phyloP scores from a whole-genome alignment of 2,329 filamentous ascomycete genomes.

The Emmonsiellopsis sp. region DNA sequence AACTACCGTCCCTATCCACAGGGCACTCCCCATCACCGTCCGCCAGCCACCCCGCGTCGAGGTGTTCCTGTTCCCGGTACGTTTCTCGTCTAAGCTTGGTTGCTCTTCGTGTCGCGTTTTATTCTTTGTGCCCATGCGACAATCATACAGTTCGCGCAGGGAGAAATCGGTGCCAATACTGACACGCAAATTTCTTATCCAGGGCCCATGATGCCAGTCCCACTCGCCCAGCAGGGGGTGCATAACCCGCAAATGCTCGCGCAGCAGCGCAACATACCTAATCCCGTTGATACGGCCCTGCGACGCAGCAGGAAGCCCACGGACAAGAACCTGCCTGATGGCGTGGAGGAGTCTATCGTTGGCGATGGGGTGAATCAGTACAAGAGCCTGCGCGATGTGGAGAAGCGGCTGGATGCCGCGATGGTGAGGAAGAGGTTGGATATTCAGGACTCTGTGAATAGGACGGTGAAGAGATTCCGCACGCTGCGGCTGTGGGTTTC shows the following conservation, averaged over 20 bases:
- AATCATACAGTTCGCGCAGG: no score
- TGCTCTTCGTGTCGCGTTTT: background rate
- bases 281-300: constrained; percentile 47
- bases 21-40: constrained; percentile 26
- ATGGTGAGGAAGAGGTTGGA: constrained; percentile 93
- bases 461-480: constrained; percentile 67
- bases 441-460: constrained; percentile 69
- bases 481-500: constrained; percentile 89
- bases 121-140: background rate
- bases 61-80: constrained; percentile 28
- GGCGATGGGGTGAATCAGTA: constrained; percentile 77
- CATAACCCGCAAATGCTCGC: constrained; percentile 29
- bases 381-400: constrained; percentile 71
- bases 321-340: constrained; percentile 89
- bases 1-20: constrained; percentile 33
- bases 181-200: background rate
- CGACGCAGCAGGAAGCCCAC: constrained; percentile 81
- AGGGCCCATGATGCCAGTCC: constrained; percentile 21
- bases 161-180: background rate
- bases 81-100: constrained; percentile 11
- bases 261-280: constrained; percentile 25
- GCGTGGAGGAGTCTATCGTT: constrained; percentile 70
- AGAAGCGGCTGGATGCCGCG: constrained; percentile 79
- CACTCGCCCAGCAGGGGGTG: constrained; percentile 26
- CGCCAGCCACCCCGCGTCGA: constrained; percentile 34